Base-by-base conservation (phyloP, 2,329 filamentous ascomycete species). In the Chaetomiaceae sp. region DNA sequence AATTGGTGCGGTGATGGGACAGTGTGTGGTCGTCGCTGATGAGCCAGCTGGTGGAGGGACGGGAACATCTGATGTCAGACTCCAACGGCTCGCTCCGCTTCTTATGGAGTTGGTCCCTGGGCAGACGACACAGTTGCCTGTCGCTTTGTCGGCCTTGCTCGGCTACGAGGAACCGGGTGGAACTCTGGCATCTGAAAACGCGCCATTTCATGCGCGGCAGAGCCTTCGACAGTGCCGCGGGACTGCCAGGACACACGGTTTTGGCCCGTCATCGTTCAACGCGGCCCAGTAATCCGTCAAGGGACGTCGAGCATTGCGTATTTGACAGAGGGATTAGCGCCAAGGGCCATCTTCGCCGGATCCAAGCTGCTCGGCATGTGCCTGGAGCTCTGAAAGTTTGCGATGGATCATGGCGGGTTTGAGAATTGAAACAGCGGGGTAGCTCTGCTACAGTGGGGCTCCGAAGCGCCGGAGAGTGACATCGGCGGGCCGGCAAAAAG, bases 111-210 rank as follows among this genome's bases (percentile, higher is more conserved):
- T 8, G 20, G 3, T 17, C 43, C 43, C 36, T 31, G 27, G 4
- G 12, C 23, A 36, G n/a, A 42, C 34, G 31, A 14, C 37, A 45
- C 17, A 11, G 45, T 38, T 31, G 5, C 31, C 39, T 20, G 27
- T 39, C n/a, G 6, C 19, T 50, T 42, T 39, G 50, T 53, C 54
- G 54, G 50, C 46, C 49, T 48, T 34, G 34, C 46, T 56, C 54
- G 54, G 54, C 54, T 49, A 49, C 36, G 12, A 31, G 40, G 42
- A 54, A 51, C 36, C 48, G 40, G 38, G 45, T 15, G 37, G 42
- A 27, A 37, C 29, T 29, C 27, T 29, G 39, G 27, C 49, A 53
- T 53, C 20, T 56, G 54, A 53, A 45, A 49, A 20, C 22, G 39
- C 27, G 36, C n/a, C 27, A 52, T 43, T 52, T 48, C 34, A 53